phyloP scores from a whole-genome alignment of 345 rosid species.

The Dovyalis caffra region DNA sequence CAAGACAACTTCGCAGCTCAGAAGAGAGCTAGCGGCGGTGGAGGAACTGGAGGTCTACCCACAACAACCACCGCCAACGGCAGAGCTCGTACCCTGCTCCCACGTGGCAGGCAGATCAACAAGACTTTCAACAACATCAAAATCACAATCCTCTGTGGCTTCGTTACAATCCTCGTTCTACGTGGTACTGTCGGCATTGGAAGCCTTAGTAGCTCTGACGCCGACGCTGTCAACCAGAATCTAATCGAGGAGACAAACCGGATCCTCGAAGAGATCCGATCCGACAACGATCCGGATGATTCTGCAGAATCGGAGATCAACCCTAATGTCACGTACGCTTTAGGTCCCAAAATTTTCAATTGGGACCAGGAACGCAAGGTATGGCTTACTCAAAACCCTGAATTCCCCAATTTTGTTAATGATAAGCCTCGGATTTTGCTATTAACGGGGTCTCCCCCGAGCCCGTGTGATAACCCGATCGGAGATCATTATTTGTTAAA shows the following conservation, averaged over 20 bases:
- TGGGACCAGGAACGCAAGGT: slow-evolving; percentile 69
- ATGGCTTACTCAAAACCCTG: slow-evolving; percentile 66
- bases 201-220: slow-evolving; percentile 63
- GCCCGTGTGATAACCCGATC: slow-evolving; percentile 86
- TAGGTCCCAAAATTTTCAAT: slow-evolving; percentile 65
- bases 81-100: slow-evolving; percentile 32
- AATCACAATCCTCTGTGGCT: slow-evolving; percentile 91
- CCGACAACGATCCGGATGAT: slow-evolving; percentile 73
- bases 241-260: slow-evolving; percentile 81
- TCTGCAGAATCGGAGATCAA: slow-evolving; percentile 47
- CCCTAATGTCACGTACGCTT: slow-evolving; percentile 61
- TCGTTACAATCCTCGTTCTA: slow-evolving; percentile 88
- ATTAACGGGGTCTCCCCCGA: slow-evolving; percentile 85
- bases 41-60: slow-evolving; percentile 44
- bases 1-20: slow-evolving; percentile 58
- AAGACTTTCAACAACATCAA: slow-evolving; percentile 87
- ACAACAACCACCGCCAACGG: slow-evolving; percentile 48
- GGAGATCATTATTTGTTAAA: slow-evolving; percentile 91
- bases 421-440: slow-evolving; percentile 76
- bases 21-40: slow-evolving; percentile 57
- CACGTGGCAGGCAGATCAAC: slow-evolving; percentile 83
- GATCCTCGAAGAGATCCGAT: slow-evolving; percentile 82
- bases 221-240: slow-evolving; percentile 76
- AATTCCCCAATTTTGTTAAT: slow-evolving; percentile 59
- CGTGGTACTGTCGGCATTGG: slow-evolving; percentile 94